Conservation (phyloP, 2,329 filamentous ascomycete species). For the Coniochaeta prunicola region DNA sequence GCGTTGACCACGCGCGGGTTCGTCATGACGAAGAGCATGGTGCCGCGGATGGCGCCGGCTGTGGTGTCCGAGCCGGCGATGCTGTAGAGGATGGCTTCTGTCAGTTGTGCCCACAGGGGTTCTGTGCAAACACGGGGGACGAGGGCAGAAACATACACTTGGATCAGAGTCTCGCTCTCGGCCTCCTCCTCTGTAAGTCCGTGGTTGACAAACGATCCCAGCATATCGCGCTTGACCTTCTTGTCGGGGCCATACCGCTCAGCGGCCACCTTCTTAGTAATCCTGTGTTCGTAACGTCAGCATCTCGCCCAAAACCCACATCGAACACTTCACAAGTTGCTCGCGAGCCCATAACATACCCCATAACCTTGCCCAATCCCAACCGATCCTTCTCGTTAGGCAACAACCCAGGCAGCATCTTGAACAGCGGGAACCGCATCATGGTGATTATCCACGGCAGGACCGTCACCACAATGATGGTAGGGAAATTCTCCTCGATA, state of each 20-base stretch:
- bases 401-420: constrained; percentile 19
- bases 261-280: constrained; percentile 32
- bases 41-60: constrained; percentile 37
- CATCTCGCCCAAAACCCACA: too few species aligned
- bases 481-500: constrained; percentile 26
- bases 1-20: constrained; percentile 6
- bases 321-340: not conserved
- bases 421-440: constrained; percentile 20
- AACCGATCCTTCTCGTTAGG: constrained; percentile 17
- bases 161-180: constrained; percentile 23
- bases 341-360: constrained; percentile 4
- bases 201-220: constrained; percentile 41
- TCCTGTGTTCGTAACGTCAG: not conserved
- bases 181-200: constrained; percentile 32
- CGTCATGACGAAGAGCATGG: constrained; percentile 13
- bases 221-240: constrained; percentile 39
- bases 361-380: constrained; percentile 19
- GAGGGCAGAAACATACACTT: constrained; percentile 6
- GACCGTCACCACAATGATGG: constrained; percentile 30
- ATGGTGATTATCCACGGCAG: constrained; percentile 25
- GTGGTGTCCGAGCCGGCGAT: constrained; percentile 46
- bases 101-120: not conserved
- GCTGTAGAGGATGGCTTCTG: constrained; percentile 8
- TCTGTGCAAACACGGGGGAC: too few species aligned
- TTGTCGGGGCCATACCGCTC: constrained; percentile 33